These are phyloP conservation scores for Cryptococcus floricola DNA, from an alignment of 1,284 basidiomycete species.

Conservation along the genomic window DNA sequence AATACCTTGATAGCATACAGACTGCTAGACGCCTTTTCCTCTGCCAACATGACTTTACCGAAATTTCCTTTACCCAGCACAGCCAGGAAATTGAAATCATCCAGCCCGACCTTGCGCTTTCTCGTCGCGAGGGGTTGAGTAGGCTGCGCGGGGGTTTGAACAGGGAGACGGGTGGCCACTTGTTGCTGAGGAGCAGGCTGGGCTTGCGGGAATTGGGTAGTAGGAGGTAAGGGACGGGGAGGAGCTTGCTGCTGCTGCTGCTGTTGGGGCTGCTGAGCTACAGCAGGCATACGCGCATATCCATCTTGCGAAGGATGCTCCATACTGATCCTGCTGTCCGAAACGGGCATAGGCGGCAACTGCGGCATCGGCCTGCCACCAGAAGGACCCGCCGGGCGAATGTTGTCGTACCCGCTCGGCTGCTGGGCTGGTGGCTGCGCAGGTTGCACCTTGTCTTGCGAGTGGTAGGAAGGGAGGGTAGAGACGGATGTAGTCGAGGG, in stretches of 20 bases:
- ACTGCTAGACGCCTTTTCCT: slow-evolving; percentile 86
- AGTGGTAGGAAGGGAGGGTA: slow-evolving; percentile 26
- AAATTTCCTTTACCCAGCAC: slow-evolving; percentile 99
- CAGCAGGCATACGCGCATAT: neutral
- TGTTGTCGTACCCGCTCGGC: slow-evolving; percentile 12
- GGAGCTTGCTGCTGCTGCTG: slow-evolving; percentile 52
- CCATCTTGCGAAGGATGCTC: neutral
- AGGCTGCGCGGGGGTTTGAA: slow-evolving; percentile 17
- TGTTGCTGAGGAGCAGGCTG: slow-evolving; percentile 10
- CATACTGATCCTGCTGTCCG: neutral
- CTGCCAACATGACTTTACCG: slow-evolving; percentile 99
- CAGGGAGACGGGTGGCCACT: slow-evolving; percentile 8
- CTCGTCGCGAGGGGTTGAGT: slow-evolving; percentile 18
- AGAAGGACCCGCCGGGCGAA: slow-evolving; percentile 11
- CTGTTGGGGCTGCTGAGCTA: slow-evolving; percentile 52
- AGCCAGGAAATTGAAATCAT: slow-evolving; percentile 99
- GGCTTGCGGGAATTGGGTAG: slow-evolving; percentile 10
- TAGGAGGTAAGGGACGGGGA: slow-evolving; percentile 42
- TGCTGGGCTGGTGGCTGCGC: slow-evolving; percentile 50
- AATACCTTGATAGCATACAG: slow-evolving; percentile 99
- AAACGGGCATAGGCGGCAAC: slow-evolving; percentile 36
- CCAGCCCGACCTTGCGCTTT: slow-evolving; percentile 86
- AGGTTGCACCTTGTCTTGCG: slow-evolving; percentile 24
- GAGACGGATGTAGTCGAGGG: slow-evolving; percentile 31
- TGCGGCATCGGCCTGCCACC: slow-evolving; percentile 49